Evolutionary conservation across 768 basidiomycete genomes (phyloP).

Genomic region (Rhodocollybia butyracea): DNA sequence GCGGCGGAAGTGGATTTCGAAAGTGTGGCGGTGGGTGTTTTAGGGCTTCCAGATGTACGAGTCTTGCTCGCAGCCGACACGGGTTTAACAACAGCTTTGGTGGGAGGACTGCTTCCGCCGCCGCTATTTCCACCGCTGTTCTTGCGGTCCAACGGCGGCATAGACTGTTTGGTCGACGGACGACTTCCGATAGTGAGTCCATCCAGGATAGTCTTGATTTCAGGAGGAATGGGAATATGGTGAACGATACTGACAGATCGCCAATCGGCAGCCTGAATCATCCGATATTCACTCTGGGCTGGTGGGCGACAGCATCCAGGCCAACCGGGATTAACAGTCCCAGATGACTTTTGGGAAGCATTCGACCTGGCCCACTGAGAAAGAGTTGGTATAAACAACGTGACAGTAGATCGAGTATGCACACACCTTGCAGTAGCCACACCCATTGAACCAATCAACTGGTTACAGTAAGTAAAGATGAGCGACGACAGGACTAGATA

Average conservation of each 20-base stretch:
- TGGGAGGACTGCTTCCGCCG: slow-evolving; percentile 39
- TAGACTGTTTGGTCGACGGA: slow-evolving; percentile 29
- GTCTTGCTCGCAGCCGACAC: slow-evolving; percentile 36
- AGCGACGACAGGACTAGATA: slow-evolving; percentile 16
- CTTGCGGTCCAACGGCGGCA: slow-evolving; percentile 41
- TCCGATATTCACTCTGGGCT: slow-evolving; percentile 48
- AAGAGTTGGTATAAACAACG: slow-evolving; percentile 16
- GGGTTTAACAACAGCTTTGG: slow-evolving; percentile 33
- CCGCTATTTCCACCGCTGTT: slow-evolving; percentile 45
- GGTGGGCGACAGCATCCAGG: slow-evolving; percentile 89
- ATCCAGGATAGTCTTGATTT: slow-evolving; percentile 68
- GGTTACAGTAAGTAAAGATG: slow-evolving; percentile 17
- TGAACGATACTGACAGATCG: slow-evolving; percentile 74
- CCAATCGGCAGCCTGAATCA: slow-evolving; percentile 77
- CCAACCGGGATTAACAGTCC: slow-evolving; percentile 75
- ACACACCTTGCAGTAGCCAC: slow-evolving; percentile 86
- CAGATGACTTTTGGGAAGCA: slow-evolving; percentile 47
- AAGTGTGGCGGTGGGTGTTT: slow-evolving; percentile 37
- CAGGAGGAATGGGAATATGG: slow-evolving; percentile 67
- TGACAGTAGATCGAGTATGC: slow-evolving; percentile 13
- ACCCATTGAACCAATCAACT: slow-evolving; percentile 84
- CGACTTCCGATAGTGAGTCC: slow-evolving; percentile 36
- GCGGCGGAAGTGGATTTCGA: slow-evolving; percentile 34
- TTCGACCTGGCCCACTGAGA: slow-evolving; percentile 68
- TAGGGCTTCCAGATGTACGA: slow-evolving; percentile 53